Base-by-base conservation (phyloP, 2,329 filamentous ascomycete species). In the Cyanodermella asteris region DNA sequence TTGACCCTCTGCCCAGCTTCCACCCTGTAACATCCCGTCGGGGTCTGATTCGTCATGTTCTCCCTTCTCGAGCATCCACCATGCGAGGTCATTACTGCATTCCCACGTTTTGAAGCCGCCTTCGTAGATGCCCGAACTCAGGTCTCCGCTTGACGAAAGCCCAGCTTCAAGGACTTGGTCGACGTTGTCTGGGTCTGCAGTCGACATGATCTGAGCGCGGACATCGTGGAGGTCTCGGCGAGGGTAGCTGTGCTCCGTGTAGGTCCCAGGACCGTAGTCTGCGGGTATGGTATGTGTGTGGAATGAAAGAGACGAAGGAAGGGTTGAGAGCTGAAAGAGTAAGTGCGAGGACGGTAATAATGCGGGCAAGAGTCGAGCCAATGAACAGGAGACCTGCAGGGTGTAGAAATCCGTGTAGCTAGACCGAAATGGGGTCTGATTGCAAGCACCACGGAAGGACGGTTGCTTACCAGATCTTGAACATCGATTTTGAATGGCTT, bases 81-180 rank as follows among this genome's bases (percentile, higher is more conserved):
- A 54, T 0, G 60, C 64, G 8, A 72, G 51, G 36, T 72, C 65
- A 20, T 68, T 34, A 7, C 63, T 59, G 42, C 66, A 71, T 45
- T 72, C 67, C 67, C 67, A 72, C 11, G 65, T 72, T 39, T 72
- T 72, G 47, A 71, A 70, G 5, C 67, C 67, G 32, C 67, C 67
- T 46, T 72, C 67, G 40, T 72, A 72, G 37, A 72, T 49, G 31
- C 63, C 60, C 14, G 61, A 58, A 22, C 55, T 55, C 27, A 72
- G 53, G 37, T 71, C 65, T 3, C 60, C 58, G 27, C 59, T 49
- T 25, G 58, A 53, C 4, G 31, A 28, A 17, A 68, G 49, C 6
- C 58, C 55, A 2, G 50, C 15, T 10, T 15, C 12, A 16, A 18
- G 18, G 12, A 18, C n/a, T 13, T 26, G 13, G 18, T 24, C 28